Base-by-base conservation (phyloP, 345 rosid genomes). In the Lumnitzera racemosa region DNA sequence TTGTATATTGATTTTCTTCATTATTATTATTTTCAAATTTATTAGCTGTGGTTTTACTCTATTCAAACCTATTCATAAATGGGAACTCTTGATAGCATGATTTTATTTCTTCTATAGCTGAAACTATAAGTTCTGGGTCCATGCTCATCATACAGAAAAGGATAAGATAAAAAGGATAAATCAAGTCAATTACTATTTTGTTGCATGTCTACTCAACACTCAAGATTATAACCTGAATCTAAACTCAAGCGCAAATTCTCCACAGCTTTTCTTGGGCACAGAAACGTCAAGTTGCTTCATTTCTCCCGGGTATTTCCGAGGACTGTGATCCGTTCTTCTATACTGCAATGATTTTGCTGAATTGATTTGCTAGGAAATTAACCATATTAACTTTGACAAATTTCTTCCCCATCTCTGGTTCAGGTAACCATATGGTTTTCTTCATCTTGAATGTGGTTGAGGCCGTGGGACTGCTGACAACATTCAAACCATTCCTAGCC, bases 401-500 rank as follows among this genome's bases (percentile, higher is more conserved):
- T 13, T 49, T 13, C 17, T 15, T 36, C 46, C 59, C 41, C 4
- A 58, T 56, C 48, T 58, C 55, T 55, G 25, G 57, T 77, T 76
- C 82, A 91, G 98, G 91, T 17, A 62, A 53, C 52, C 87, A 84
- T 53, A 71, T 77, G 73, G 85, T 91, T 46, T 91, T 91, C 85
- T 86, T 83, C 62, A 13, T 79, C 24, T 59, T 91, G 67, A 86
- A 75, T 61, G 56, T 63, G 60, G 69, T 91, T 0, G 75, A 81
- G 69, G 78, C 68, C 24, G 67, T 79, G 36, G 98, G 86, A 41
- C 72, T 83, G 61, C 14, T 83, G 57, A 41, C 76, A 81, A 89
- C 95, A 8, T 84, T 89, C 77, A 75, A 89, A 59, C 98, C 98
- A 9, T 88, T 91, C 77, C 78, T 89, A 20, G 68, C 52, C 65